Evolutionary conservation across 805 yeast genomes (phyloP), one percentile per base, ranked within the genome.

Genomic region (Blastobotrys mokoenaii): DNA sequence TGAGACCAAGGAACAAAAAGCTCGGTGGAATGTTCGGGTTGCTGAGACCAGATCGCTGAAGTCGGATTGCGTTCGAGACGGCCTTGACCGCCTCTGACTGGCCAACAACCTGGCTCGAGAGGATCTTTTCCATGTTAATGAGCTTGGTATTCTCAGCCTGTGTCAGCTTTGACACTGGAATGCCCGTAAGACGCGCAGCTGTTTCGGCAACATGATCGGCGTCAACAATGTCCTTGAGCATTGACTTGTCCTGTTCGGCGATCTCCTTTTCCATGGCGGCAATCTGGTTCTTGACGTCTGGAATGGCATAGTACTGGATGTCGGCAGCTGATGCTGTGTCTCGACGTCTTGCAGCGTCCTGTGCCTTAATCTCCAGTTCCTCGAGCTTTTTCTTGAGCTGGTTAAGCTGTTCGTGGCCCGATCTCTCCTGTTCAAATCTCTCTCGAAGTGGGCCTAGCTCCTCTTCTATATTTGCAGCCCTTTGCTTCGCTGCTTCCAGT

Each of bases 11-110:
- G 75, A 93, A 93, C 60, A 93, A 61, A 76, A 93, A 93, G 11
- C 96, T 85, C 0, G 97, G 87, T 4, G 98, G 98, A 54, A 94
- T 96, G 65, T 88, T 77, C 45, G 98, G 98, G 64, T 93, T 93
- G 18, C 96, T 84, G 52, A 93, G 74, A 16, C 98, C 98, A 9
- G 97, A 89, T 63, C 98, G 79, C 14, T 86, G 79, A 57, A 93
- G 74, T 66, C 98, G 79, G 45, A 93, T 85, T 3, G 97, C 95
- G 63, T 93, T 90, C 8, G 97, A 78, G 36, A 93, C 98, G 1
- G 97, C 96, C 64, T 83, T 87, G 49, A 93, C 95, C 1, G 98
- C 98, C 51, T 86, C 96, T 49, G 82, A 72, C 69, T 93, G 98
- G 34, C 98, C 98, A 53, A 93, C 96, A 54, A 93, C 98, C 47